phyloP scores from a whole-genome alignment of 306 rosid genomes.

The Lathyrus aphaca region DNA sequence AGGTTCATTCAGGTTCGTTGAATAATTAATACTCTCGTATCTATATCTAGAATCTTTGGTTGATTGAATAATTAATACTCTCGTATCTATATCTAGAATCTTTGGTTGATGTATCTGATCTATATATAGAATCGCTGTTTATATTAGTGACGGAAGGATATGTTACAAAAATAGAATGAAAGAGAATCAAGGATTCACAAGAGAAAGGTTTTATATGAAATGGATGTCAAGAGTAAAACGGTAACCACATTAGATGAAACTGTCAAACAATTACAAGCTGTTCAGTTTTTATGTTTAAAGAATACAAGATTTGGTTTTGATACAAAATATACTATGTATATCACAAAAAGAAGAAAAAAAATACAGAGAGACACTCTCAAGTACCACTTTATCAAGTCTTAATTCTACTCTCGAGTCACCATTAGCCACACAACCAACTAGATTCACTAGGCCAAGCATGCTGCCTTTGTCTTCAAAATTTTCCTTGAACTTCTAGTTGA shows the following conservation, averaged over 20 bases:
- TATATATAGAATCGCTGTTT: too few relatives aligned
- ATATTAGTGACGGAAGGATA: background rate
- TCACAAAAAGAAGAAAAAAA: conserved; percentile 52
- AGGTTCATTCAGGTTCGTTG: too few relatives aligned
- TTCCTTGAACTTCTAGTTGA: conserved; percentile 46
- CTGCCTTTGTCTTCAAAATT: conserved; percentile 43
- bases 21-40: too few relatives aligned
- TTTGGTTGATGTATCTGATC: too few relatives aligned
- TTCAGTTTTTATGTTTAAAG: conserved; percentile 66
- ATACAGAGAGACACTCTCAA: conserved; percentile 43
- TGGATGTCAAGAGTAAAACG: conserved; percentile 17
- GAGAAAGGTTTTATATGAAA: conserved; percentile 1
- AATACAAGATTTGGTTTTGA: conserved; percentile 58
- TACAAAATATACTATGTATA: conserved; percentile 64
- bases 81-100: too few relatives aligned
- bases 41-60: too few relatives aligned
- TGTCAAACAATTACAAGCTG: conserved; percentile 59
- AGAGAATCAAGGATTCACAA: background rate
- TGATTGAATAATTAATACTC: too few relatives aligned
- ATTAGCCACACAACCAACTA: conserved; percentile 45
- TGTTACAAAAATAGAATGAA: conserved; percentile 5
- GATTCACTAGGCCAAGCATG: conserved; percentile 30
- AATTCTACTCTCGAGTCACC: conserved; percentile 38
- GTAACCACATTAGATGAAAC: conserved; percentile 40
- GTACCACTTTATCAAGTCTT: conserved; percentile 42